These are phyloP conservation scores for Boletus reticuloceps DNA, from an alignment of 768 basidiomycete genomes.

Conservation along the genomic window DNA sequence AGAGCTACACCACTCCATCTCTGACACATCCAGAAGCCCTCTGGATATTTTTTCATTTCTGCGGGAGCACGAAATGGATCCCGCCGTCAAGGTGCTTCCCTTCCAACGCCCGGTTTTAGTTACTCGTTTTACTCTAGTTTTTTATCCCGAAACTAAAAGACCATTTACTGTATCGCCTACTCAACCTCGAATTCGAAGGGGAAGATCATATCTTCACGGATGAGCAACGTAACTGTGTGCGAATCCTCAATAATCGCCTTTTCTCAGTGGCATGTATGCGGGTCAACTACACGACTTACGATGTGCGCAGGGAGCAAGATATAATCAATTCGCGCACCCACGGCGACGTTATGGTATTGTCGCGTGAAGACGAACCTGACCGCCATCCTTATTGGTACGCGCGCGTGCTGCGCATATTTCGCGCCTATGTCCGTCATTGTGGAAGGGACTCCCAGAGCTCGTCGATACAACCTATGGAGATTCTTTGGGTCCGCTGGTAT, in stretches of 20 bases:
- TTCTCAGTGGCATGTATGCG: slow-evolving; percentile 20
- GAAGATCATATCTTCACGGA: slow-evolving; percentile 7
- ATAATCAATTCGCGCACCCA: slow-evolving; percentile 13
- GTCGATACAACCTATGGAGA: slow-evolving; percentile 11
- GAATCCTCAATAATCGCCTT: slow-evolving; percentile 15
- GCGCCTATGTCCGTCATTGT: slow-evolving; percentile 22
- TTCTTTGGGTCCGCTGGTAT: slow-evolving; percentile 22
- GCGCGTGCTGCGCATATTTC: slow-evolving; percentile 27
- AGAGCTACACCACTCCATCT: slow-evolving; percentile 8
- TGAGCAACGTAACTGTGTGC: slow-evolving; percentile 7
- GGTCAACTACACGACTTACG: slow-evolving; percentile 35
- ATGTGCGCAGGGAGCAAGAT: slow-evolving; percentile 25
- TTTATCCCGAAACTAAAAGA: slow-evolving; percentile 13
- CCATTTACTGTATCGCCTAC: slow-evolving; percentile 13
- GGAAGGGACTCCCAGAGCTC: not conserved
- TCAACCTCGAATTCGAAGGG: not conserved
- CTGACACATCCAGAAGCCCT: not conserved
- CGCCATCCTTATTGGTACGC: slow-evolving; percentile 35
- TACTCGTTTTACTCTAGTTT: not conserved
- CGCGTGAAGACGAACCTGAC: not conserved
- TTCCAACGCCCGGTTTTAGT: not conserved
- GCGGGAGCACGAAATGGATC: not conserved
- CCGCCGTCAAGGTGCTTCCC: slow-evolving; percentile 8
- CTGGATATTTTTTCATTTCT: not conserved
- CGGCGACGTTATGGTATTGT: slow-evolving; percentile 24